phyloP scores from a whole-genome alignment of 2,329 filamentous ascomycete genomes.

The Lachnellula suecica region DNA sequence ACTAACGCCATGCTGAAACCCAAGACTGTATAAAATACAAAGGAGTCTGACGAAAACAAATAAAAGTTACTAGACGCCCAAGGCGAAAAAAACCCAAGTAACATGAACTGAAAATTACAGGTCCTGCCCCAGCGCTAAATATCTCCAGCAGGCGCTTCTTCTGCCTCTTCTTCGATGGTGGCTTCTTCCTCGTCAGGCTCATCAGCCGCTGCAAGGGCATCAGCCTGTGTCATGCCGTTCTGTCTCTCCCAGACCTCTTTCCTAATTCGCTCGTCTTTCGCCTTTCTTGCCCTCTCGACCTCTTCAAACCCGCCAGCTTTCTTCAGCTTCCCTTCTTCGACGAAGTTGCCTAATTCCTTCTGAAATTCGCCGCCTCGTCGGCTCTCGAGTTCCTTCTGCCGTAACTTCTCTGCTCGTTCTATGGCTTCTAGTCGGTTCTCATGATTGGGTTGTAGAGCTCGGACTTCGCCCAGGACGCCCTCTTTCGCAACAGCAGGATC shows the following conservation, averaged over 20 bases:
- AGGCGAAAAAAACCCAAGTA: background rate
- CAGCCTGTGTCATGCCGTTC: conserved; percentile 47
- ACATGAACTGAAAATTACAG: background rate
- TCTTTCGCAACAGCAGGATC: conserved; percentile 87
- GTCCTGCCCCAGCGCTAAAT: background rate
- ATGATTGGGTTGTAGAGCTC: conserved; percentile 91
- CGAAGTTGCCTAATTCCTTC: conserved; percentile 81
- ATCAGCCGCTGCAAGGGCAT: conserved; percentile 16
- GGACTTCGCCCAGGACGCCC: conserved; percentile 86
- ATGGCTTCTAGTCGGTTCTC: conserved; percentile 92
- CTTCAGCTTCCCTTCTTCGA: conserved; percentile 87
- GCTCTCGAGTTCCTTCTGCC: conserved; percentile 83
- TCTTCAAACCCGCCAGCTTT: conserved; percentile 96
- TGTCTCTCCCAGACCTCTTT: conserved; percentile 73
- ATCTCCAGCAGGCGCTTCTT: background rate
- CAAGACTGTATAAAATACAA: background rate
- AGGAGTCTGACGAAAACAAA: background rate
- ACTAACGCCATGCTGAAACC: background rate
- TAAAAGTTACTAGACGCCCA: background rate
- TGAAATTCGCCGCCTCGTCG: conserved; percentile 71
- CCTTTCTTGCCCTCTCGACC: conserved; percentile 78
- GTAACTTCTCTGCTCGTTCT: conserved; percentile 89
- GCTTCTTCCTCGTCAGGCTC: conserved; percentile 2
- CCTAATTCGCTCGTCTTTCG: conserved; percentile 83
- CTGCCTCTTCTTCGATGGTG: background rate